Percentiles rank a stretch among this genome's conserved stretches.
phyloP scores from a whole-genome alignment of 345 rosid species.

The Kandelia obovata region DNA sequence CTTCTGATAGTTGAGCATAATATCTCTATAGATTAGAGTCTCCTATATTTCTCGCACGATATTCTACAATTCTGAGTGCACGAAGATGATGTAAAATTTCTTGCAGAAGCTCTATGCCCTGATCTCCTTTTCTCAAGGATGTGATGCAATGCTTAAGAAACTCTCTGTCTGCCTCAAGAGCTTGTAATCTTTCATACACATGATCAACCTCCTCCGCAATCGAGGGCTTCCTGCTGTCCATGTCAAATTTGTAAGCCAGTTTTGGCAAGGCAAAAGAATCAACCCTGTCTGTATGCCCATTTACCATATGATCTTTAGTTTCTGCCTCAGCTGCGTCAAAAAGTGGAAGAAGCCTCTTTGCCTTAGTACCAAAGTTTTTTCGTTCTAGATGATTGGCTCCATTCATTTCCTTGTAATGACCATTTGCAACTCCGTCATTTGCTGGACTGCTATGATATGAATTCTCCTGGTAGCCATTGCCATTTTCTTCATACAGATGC shows the following conservation, averaged over 20 bases:
- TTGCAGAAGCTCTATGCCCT: constrained; percentile 71
- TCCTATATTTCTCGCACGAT: constrained; percentile 38
- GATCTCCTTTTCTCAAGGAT: constrained; percentile 88
- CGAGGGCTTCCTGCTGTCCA: constrained; percentile 30
- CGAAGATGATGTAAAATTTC: constrained; percentile 88
- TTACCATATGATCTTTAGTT: constrained; percentile 35
- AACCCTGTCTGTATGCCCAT: constrained; percentile 30
- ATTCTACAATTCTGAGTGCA: constrained; percentile 60
- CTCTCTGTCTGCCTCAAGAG: constrained; percentile 88
- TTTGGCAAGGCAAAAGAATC: constrained; percentile 26
- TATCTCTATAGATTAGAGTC: constrained; percentile 25
- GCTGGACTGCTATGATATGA: constrained; percentile 23
- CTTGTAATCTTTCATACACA: constrained; percentile 84
- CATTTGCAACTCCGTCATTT: constrained; percentile 50
- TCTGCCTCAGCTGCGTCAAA: constrained; percentile 67
- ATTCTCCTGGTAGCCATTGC: constrained; percentile 37
- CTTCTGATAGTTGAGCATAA: background rate
- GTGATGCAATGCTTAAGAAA: constrained; percentile 78
- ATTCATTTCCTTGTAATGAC: constrained; percentile 53
- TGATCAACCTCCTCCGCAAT: constrained; percentile 81
- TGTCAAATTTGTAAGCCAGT: constrained; percentile 29
- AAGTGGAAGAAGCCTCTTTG: constrained; percentile 87
- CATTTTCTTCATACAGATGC: constrained; percentile 33
- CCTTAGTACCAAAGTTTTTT: constrained; percentile 41
- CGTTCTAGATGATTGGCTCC: constrained; percentile 38